Evolutionary conservation across 1,139 yeast species (phyloP).

Genomic region (Arxiozyma telluris): DNA sequence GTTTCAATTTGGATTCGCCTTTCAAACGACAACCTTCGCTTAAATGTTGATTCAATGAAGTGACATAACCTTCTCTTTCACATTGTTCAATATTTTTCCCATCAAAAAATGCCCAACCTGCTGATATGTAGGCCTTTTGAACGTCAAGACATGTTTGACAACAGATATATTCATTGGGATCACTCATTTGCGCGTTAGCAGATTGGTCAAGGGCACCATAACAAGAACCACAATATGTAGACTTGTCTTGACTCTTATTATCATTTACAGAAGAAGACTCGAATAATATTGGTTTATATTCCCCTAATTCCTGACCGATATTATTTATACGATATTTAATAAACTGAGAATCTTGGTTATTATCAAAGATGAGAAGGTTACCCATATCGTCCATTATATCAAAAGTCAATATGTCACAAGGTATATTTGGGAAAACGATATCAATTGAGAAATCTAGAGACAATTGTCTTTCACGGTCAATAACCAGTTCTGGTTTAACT

Average conservation of each 20-base stretch:
- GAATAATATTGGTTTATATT: conserved; percentile 33
- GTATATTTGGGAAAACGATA: conserved; percentile 70
- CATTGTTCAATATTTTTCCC: conserved; percentile 85
- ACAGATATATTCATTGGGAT: conserved; percentile 43
- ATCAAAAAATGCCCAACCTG: conserved; percentile 83
- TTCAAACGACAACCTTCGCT: conserved; percentile 81
- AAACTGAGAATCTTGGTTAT: conserved; percentile 57
- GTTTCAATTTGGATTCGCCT: conserved; percentile 71
- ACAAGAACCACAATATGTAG: conserved; percentile 73
- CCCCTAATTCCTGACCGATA: conserved; percentile 18
- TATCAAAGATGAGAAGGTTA: conserved; percentile 58
- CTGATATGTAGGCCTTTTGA: conserved; percentile 66
- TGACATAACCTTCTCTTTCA: conserved; percentile 81
- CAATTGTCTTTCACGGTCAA: conserved; percentile 74
- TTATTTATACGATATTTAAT: conserved; percentile 52
- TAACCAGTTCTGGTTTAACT: conserved; percentile 73
- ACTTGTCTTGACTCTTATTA: conserved; percentile 24
- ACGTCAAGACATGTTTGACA: conserved; percentile 85
- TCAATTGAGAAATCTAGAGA: conserved; percentile 73
- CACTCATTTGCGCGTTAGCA: conserved; percentile 36
- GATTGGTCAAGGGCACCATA: conserved; percentile 74
- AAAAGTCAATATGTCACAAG: conserved; percentile 60
- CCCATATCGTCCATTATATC: conserved; percentile 83
- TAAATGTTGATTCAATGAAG: conserved; percentile 46
- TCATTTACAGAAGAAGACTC: conserved; percentile 19